Percentiles rank a stretch among this genome's conserved stretches.
Conservation (phyloP, 768 basidiomycete genomes). For the Phaffia tasmanica region DNA sequence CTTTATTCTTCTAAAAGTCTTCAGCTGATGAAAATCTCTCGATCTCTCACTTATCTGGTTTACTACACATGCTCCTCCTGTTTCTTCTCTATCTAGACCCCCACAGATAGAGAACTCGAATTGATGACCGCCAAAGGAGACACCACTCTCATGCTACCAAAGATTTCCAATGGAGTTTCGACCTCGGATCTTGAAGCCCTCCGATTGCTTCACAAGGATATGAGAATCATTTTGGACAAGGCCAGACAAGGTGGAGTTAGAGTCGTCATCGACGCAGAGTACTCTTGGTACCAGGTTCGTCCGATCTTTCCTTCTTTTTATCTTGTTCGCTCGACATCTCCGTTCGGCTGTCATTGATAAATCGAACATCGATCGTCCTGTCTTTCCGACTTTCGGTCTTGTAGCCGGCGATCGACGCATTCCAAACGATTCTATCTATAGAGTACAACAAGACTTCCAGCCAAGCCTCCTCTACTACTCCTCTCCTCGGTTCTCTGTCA, state of each 20-base stretch:
- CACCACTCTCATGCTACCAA: conserved; percentile 26
- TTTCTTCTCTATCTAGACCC: conserved; percentile 57
- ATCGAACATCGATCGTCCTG: neutral
- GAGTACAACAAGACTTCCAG: conserved; percentile 51
- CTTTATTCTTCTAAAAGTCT: neutral
- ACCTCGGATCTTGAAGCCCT: conserved; percentile 52
- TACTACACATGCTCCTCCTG: no score
- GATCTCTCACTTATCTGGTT: neutral
- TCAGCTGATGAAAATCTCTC: neutral
- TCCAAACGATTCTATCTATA: conserved; percentile 60
- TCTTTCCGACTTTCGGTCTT: neutral
- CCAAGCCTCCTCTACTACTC: no score
- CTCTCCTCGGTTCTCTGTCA: conserved; percentile 24
- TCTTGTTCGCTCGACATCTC: conserved; percentile 7
- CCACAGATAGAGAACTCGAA: conserved; percentile 49
- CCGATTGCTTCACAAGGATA: conserved; percentile 50
- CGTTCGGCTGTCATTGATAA: no score
- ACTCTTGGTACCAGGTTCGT: conserved; percentile 45
- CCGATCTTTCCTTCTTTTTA: neutral
- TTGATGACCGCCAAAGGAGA: conserved; percentile 24
- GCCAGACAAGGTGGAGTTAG: conserved; percentile 56
- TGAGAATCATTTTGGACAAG: conserved; percentile 53
- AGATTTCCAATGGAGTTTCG: conserved; percentile 41
- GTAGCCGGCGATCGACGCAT: conserved; percentile 71
- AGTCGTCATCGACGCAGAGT: conserved; percentile 75